Base-by-base conservation (phyloP, 495 filamentous ascomycete genomes). In the Penicillium diatomitis region DNA sequence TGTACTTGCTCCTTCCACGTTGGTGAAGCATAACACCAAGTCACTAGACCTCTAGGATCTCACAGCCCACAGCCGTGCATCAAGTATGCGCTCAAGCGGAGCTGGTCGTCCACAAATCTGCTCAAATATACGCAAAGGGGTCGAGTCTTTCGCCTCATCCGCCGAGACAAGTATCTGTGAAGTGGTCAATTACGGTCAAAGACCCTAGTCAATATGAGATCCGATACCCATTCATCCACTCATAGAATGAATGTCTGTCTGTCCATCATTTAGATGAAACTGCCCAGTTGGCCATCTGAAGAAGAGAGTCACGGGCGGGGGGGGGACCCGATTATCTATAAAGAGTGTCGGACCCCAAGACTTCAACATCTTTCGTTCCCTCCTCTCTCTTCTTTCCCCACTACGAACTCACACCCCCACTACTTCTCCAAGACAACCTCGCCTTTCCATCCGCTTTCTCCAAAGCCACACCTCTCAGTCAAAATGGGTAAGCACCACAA, bases 1-100 rank as follows among this genome's bases (percentile, higher is more conserved):
- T 20, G 20, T 20, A 20, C 20, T 20, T 20, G 1, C 20, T 20
- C 20, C 20, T 20, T 20, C 20, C 20, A 20, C 20, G 20, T 20
- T 20, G 20, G 20, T 20, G 20, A 20, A 20, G 20, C 20, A 20
- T 20, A 20, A 20, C 20, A 20, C 20, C 20, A 20, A 20, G 32
- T 12, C 6, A 40, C 5, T n/a, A 35, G 27, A 35, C 20, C 30
- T 28, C 31, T 4, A 32, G 32, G 27, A 39, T 38, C 31, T 33
- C 11, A 7, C 35, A 30, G 32, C 36, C 30, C 41, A 39, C 42
- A 34, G 30, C 8, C 40, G 6, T 49, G 48, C 51, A 47, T 58
- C 45, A 49, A 28, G 49, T 55, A 62, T 62, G 60, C 53, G 57
- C 57, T 53, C 57, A 58, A 38, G 60, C 60, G 60, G 60, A 57